Evolutionary conservation across 352 stramenopile genomes (phyloP).

Genomic region (Phytopythium sindhum): DNA sequence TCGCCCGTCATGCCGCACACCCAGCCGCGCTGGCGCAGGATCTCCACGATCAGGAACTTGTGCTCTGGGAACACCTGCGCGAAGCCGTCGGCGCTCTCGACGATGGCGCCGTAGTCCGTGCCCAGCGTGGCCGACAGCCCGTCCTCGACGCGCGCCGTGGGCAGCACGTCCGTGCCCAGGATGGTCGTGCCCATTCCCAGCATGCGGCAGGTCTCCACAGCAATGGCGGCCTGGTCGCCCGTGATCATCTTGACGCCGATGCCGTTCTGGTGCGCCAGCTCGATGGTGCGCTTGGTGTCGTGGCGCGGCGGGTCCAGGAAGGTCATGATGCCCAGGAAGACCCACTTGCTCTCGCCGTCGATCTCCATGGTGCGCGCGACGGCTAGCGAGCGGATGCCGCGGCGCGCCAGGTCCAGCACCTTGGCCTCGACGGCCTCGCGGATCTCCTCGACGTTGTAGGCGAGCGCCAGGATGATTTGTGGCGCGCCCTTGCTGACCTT

Average conservation of each 20-base stretch:
- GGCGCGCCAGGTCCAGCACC: constrained; percentile 86
- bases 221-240: constrained; percentile 93
- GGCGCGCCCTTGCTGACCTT: constrained; percentile 94
- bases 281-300: constrained; percentile 94
- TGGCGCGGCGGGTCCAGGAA: constrained; percentile 95
- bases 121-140: constrained; percentile 49
- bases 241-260: constrained; percentile 98
- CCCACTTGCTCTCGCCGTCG: constrained; percentile 75
- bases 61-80: constrained; percentile 91
- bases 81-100: constrained; percentile 93
- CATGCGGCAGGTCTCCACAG: constrained; percentile 89
- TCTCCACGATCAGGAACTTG: constrained; percentile 90
- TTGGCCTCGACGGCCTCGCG: constrained; percentile 81
- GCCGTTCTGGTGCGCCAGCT: constrained; percentile 86
- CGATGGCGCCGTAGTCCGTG: constrained; percentile 73
- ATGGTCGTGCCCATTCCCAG: constrained; percentile 90
- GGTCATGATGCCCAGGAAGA: constrained; percentile 94
- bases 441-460: constrained; percentile 71
- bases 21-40: constrained; percentile 76
- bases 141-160: constrained; percentile 55
- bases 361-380: constrained; percentile 79
- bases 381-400: constrained; percentile 86
- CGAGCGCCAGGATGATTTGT: constrained; percentile 90
- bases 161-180: constrained; percentile 73
- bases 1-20: constrained; percentile 78